These are phyloP conservation scores for Paramecium caudatum DNA, from an alignment of 73 alveolate species.

Conservation along the genomic window DNA sequence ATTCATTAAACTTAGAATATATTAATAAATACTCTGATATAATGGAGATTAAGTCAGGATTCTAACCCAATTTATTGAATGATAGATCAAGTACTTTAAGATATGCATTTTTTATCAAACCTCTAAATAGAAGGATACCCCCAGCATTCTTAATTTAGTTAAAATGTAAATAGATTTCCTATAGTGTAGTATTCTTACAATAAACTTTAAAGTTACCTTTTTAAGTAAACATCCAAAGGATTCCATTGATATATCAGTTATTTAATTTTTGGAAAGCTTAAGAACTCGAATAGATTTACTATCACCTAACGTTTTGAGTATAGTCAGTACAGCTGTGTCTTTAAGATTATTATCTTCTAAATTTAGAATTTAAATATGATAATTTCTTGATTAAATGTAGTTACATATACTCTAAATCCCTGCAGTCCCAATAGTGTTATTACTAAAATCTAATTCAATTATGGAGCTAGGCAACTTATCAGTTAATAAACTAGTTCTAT, in stretches of 20 bases:
- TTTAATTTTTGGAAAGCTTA: constrained; percentile 65
- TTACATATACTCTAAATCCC: constrained; percentile 29
- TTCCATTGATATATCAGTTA: constrained; percentile 65
- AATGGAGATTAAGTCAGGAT: background rate
- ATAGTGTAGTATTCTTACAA: background rate
- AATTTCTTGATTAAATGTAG: constrained; percentile 18
- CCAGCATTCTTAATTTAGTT: constrained; percentile 64
- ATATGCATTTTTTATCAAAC: constrained; percentile 44
- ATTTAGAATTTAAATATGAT: constrained; percentile 1
- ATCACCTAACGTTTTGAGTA: constrained; percentile 31
- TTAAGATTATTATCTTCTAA: constrained; percentile 72
- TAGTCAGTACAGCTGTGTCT: constrained; percentile 56
- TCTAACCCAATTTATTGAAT: constrained; percentile 63
- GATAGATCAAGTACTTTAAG: constrained; percentile 37
- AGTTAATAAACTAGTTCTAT: background rate
- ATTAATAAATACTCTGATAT: constrained; percentile 43
- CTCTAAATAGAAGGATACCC: constrained; percentile 61
- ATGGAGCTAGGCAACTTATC: background rate
- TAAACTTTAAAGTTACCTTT: background rate
- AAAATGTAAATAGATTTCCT: constrained; percentile 70
- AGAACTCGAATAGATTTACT: constrained; percentile 57
- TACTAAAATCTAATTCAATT: constrained; percentile 47
- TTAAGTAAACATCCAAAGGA: constrained; percentile 40
- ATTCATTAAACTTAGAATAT: background rate
- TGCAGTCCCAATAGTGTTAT: constrained; percentile 29